phyloP scores from a whole-genome alignment of 371 early-diverging fungal species.

The Umbelopsis sp. region DNA sequence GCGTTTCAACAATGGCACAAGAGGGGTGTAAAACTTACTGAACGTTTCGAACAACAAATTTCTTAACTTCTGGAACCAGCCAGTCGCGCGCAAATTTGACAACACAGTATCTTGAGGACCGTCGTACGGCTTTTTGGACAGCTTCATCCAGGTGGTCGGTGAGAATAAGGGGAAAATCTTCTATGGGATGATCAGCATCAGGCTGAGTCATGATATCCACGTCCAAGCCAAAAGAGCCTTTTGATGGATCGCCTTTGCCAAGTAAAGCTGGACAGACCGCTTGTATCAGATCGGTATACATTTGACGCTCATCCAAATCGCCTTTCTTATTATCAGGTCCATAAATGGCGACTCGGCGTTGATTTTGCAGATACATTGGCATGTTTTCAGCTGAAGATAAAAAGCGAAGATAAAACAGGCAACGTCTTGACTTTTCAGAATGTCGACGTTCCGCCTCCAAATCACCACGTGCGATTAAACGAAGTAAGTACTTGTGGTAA shows the following conservation, averaged over 20 bases:
- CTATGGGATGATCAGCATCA: slow-evolving; percentile 40
- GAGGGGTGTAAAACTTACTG: slow-evolving; percentile 34
- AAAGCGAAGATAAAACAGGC: slow-evolving; percentile 55
- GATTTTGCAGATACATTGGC: slow-evolving; percentile 56
- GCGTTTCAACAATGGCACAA: background rate
- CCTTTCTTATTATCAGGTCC: slow-evolving; percentile 32
- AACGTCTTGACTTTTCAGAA: slow-evolving; percentile 46
- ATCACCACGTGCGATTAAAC: slow-evolving; percentile 71
- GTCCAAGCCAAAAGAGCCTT: slow-evolving; percentile 34
- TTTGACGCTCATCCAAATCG: slow-evolving; percentile 29
- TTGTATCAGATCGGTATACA: slow-evolving; percentile 33
- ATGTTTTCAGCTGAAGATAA: slow-evolving; percentile 53
- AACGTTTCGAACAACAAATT: slow-evolving; percentile 75
- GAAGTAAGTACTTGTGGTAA: slow-evolving; percentile 61
- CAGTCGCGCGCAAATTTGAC: slow-evolving; percentile 59
- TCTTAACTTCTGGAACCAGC: slow-evolving; percentile 62
- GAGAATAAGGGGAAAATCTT: slow-evolving; percentile 39
- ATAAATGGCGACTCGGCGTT: slow-evolving; percentile 56
- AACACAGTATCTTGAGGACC: slow-evolving; percentile 53
- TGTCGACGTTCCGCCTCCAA: slow-evolving; percentile 47
- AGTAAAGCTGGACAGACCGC: slow-evolving; percentile 34
- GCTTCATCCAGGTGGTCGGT: slow-evolving; percentile 39
- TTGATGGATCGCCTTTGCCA: slow-evolving; percentile 24
- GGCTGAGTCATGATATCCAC: slow-evolving; percentile 58
- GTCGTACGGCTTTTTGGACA: slow-evolving; percentile 35